phyloP scores from a whole-genome alignment of 23 red algal species.

The Agarophyton chilense region DNA sequence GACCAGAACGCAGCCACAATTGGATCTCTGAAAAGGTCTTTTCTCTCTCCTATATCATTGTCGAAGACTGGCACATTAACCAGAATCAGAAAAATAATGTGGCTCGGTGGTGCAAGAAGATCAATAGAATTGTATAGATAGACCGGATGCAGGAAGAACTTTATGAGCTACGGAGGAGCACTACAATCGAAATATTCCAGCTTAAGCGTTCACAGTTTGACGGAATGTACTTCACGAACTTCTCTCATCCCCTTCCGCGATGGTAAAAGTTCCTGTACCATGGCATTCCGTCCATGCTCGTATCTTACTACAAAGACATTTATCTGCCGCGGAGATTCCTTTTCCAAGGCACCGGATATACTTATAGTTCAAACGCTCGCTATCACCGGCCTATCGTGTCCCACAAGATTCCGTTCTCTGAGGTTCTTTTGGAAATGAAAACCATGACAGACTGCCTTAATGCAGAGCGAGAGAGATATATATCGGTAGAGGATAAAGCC shows the following conservation, averaged over 20 bases:
- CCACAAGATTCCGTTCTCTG: too few species aligned
- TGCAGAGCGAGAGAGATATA: not conserved
- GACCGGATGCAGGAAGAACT: not conserved
- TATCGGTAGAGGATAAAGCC: not conserved
- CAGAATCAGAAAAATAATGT: not conserved
- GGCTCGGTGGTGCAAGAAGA: too few species aligned
- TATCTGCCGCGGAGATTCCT: not conserved
- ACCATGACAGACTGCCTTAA: not conserved
- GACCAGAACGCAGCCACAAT: not conserved
- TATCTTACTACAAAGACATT: not conserved
- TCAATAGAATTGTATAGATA: not conserved
- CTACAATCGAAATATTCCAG: not conserved
- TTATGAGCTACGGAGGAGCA: not conserved
- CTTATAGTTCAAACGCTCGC: too few species aligned
- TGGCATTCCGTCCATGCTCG: not conserved
- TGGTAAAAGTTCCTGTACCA: conserved; percentile 14
- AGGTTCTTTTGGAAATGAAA: not conserved
- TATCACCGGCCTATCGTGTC: too few species aligned
- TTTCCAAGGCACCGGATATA: too few species aligned
- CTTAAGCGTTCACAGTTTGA: not conserved
- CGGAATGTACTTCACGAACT: not conserved
- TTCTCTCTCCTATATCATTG: not conserved
- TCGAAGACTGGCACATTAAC: not conserved
- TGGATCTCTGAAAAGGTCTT: not conserved
- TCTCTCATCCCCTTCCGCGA: not conserved